Conservation (phyloP, 371 early-diverging fungal species). For the Lichtheimia ornata region DNA sequence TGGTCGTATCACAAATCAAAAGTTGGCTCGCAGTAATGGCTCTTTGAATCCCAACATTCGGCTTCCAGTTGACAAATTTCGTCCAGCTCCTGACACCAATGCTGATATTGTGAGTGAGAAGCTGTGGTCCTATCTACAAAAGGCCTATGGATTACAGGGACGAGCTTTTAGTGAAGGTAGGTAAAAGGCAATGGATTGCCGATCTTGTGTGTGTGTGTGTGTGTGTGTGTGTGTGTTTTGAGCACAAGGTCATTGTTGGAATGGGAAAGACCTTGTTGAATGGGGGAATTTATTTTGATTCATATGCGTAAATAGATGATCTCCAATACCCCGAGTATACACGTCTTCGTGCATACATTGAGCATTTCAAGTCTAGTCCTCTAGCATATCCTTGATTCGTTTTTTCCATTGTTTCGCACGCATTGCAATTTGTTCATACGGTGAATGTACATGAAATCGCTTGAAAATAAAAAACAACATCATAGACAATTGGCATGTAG, state of each 20-base stretch:
- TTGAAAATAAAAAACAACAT: too few species aligned
- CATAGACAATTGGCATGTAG: too few species aligned
- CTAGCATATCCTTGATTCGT: slow-evolving; percentile 34
- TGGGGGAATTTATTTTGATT: too few species aligned
- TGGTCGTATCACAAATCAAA: slow-evolving; percentile 35
- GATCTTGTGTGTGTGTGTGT: too few species aligned
- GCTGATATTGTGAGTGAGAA: slow-evolving; percentile 47
- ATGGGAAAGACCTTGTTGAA: too few species aligned
- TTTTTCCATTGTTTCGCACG: background rate
- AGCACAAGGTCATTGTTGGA: too few species aligned
- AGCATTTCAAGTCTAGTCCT: slow-evolving; percentile 46
- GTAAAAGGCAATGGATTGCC: background rate
- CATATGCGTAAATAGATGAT: slow-evolving; percentile 25
- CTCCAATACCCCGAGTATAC: slow-evolving; percentile 44
- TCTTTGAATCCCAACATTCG: slow-evolving; percentile 42
- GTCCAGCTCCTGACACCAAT: slow-evolving; percentile 48
- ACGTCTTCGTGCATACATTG: slow-evolving; percentile 40
- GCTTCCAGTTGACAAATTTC: slow-evolving; percentile 45
- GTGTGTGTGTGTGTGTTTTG: too few species aligned
- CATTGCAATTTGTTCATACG: too few species aligned
- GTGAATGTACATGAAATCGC: too few species aligned
- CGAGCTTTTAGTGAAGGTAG: slow-evolving; percentile 45
- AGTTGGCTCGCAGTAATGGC: slow-evolving; percentile 37
- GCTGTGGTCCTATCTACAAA: slow-evolving; percentile 37
- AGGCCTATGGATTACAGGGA: slow-evolving; percentile 45